Percentiles rank a stretch among this genome's conserved stretches.
These are phyloP conservation scores for Ganoderma lingzhi DNA, from an alignment of 1,284 basidiomycete genomes.

Conservation along the genomic window DNA sequence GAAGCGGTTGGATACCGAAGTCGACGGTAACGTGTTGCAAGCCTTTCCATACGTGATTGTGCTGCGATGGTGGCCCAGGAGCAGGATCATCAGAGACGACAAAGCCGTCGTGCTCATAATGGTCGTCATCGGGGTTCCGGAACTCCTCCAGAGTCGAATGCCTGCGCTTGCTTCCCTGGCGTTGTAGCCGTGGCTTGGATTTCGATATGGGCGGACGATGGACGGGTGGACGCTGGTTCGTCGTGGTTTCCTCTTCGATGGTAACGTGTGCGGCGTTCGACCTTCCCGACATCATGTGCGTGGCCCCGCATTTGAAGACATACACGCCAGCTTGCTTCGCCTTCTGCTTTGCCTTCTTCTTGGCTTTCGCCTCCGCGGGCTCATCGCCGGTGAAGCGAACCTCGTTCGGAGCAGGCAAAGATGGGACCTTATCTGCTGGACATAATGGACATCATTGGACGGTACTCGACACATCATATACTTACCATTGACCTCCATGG, in stretches of 20 bases:
- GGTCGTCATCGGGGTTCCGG: conserved; percentile 20
- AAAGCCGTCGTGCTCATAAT: conserved; percentile 23
- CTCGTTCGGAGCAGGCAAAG: conserved; percentile 6
- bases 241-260: conserved; percentile 29
- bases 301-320: conserved; percentile 25
- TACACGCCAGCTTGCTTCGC: conserved; percentile 27
- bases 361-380: conserved; percentile 14
- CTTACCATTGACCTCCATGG: conserved; percentile 6
- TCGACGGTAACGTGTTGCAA: conserved; percentile 49
- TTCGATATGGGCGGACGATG: not conserved
- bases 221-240: not conserved
- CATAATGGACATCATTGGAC: not conserved
- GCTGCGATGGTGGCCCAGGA: conserved; percentile 13
- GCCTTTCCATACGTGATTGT: conserved; percentile 13
- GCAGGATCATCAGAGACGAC: conserved; percentile 15
- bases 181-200: conserved; percentile 6
- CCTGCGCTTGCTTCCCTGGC: not conserved
- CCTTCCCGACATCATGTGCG: conserved; percentile 27
- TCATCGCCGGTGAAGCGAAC: conserved; percentile 24
- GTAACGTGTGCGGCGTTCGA: conserved; percentile 26
- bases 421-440: not conserved
- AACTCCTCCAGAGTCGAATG: conserved; percentile 29
- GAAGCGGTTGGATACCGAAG: conserved; percentile 56
- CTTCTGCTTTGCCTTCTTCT: conserved; percentile 25
- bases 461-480: not conserved